Evolutionary conservation across 257 asterid genomes (phyloP), one percentile per base, ranked within the genome.

Genomic region (Primulina eburnea): DNA sequence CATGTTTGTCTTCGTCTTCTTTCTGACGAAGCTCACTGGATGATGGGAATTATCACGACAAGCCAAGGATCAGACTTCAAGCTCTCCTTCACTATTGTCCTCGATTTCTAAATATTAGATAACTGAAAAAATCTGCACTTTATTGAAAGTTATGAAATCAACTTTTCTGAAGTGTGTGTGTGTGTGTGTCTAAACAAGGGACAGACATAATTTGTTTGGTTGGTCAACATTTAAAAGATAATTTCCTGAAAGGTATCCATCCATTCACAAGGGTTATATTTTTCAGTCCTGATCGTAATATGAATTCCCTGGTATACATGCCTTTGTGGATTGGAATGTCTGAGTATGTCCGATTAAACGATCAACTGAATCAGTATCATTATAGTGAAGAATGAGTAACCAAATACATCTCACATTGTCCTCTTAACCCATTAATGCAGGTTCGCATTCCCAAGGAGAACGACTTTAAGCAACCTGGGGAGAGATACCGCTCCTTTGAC

Each of bases 381-480:
- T 62, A 3, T 50, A 43, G 47, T 67, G 53, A 30, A 33, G 10
- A 37, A 21, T 37, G 18, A 58, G n/a, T 11, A 28, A 9, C 29
- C 8, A 30, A 64, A 28, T 5, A 10, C 56, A 50, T 73, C 56
- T 56, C 17, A 17, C 6, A 17, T 30, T 30, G 70, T 24, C 34
- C 60, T 40, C 67, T 64, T 60, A 11, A 35, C 77, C 43, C 5
- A 34, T 56, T 21, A 1, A 50, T 78, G 67, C 72, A 87, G 92
- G 9, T 70, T 71, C 66, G 82, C 78, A 87, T 84, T 37, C 81
- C 71, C 59, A 87, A 87, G 76, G 92, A 87, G 80, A 87, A 87
- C 78, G 84, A 87, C 85, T 87, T 87, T 60, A 87, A 87, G 82
- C 85, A 84, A 71, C 87, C 92, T 16, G 92, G 92, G 10, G 90